Base-by-base conservation (phyloP, 768 basidiomycete genomes). In the Suillus placidus region DNA sequence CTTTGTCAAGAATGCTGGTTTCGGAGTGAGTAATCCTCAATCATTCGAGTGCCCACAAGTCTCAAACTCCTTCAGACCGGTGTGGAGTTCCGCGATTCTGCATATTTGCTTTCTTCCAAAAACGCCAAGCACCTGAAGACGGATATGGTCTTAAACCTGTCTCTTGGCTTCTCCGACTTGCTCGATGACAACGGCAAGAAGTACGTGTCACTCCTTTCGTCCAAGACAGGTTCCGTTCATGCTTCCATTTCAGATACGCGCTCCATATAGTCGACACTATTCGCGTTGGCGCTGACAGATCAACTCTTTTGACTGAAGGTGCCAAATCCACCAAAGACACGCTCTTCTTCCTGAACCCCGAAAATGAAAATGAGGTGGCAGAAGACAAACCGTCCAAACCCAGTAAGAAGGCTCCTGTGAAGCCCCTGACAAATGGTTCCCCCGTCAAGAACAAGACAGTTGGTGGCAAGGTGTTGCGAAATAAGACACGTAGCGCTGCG, bases 61-160 rank as follows among this genome's bases (percentile, higher is more conserved):
- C 23, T 14, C 42, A 43, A 26, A 45, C 23, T 30, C 18, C 63
- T 30, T 1, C 70, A 98, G 96, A 98, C 90, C 76, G 97, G 97
- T 7, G 87, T 98, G 74, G 97, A 99, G 76, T 98, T 96, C 80
- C 88, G 95, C 49, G 97, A 99, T 73, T 87, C 90, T 12, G 82
- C 88, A 0, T 97, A 95, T 75, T 79, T 95, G 14, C 80, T 99
- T 43, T 91, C 90, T 6, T 68, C 88, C 9, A 99, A 97, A 80
- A 97, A 94, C 71, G 79, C 79, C 8, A 88, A 90, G 12, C 79
- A 78, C 16, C 74, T 98, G 58, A 88, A 86, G 72, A 80, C 88
- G 62, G 89, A 90, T 72, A 97, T 97, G 95, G 84, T 93, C 34
- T 82, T 97, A 75, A 93, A 90, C 72, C 81, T 99, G 40, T 85